Percentiles rank a stretch among this genome's conserved stretches.
Conservation (phyloP, 1,139 yeast species). For the Suhomyces guaymorum region DNA sequence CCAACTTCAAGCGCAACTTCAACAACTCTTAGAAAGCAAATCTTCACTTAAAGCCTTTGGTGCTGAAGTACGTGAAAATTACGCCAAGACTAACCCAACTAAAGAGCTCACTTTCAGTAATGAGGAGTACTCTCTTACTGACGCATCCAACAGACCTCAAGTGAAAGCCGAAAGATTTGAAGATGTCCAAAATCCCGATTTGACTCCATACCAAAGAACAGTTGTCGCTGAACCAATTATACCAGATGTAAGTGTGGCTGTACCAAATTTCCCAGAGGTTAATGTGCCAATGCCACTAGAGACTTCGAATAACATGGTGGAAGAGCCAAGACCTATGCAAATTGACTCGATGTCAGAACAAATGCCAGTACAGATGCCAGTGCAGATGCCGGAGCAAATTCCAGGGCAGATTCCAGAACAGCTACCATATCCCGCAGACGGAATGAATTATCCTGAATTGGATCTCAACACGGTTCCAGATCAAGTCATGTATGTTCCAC, state of each 20-base stretch:
- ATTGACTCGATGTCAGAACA: too few species aligned
- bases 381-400: too few species aligned
- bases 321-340: too few species aligned
- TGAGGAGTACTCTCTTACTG: slow-evolving; percentile 12
- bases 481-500: slow-evolving; percentile 6
- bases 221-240: slow-evolving; percentile 1
- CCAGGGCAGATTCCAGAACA: slow-evolving; percentile 5
- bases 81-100: slow-evolving; percentile 18
- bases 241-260: too few species aligned
- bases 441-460: slow-evolving; percentile 6
- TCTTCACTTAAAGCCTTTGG: slow-evolving; percentile 19
- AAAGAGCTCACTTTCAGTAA: slow-evolving; percentile 18
- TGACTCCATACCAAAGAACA: slow-evolving; percentile 20
- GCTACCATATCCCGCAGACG: slow-evolving; percentile 3
- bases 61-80: slow-evolving; percentile 18
- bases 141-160: slow-evolving; percentile 8
- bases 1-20: slow-evolving; percentile 18
- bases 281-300: too few species aligned
- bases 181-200: slow-evolving; percentile 29
- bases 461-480: slow-evolving; percentile 4
- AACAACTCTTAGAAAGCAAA: slow-evolving; percentile 19
- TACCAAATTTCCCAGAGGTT: too few species aligned
- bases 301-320: too few species aligned
- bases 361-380: too few species aligned
- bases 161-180: slow-evolving; percentile 23